Evolutionary conservation across 2,329 filamentous ascomycete species (phyloP).

Genomic region (Geoglossum cookeanum): DNA sequence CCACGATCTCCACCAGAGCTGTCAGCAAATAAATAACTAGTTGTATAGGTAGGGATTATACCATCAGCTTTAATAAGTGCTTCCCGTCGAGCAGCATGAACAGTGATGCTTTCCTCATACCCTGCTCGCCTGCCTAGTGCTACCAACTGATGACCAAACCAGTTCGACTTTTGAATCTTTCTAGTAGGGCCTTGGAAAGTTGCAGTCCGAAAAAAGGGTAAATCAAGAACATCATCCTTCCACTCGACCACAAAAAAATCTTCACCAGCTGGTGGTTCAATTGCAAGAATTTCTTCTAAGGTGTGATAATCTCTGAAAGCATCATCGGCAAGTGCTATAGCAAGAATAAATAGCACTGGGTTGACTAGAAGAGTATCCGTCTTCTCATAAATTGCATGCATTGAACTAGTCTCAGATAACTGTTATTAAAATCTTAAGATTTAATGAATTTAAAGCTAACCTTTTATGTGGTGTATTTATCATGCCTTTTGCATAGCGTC

Average conservation of each 20-base stretch:
- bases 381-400: slow-evolving; percentile 10
- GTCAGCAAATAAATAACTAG: not conserved
- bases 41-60: slow-evolving; percentile 6
- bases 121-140: slow-evolving; percentile 7
- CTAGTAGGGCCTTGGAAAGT: slow-evolving; percentile 7
- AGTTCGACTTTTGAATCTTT: slow-evolving; percentile 9
- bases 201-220: slow-evolving; percentile 11
- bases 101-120: slow-evolving; percentile 10
- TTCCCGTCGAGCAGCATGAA: slow-evolving; percentile 8
- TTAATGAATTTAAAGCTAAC: not conserved
- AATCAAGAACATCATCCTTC: slow-evolving; percentile 9
- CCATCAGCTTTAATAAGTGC: slow-evolving; percentile 10
- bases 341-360: slow-evolving; percentile 9
- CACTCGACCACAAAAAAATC: slow-evolving; percentile 9
- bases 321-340: slow-evolving; percentile 10
- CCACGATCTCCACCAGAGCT: slow-evolving; percentile 8
- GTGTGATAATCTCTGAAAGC: slow-evolving; percentile 11
- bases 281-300: slow-evolving; percentile 11
- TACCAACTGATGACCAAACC: slow-evolving; percentile 7
- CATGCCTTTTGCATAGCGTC: not conserved
- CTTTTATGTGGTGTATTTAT: not conserved
- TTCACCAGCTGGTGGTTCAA: slow-evolving; percentile 7
- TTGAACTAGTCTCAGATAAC: not conserved
- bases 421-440: not conserved
- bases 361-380: slow-evolving; percentile 11